Base-by-base conservation (phyloP, 2,329 filamentous ascomycete species). In the Metarhizium rileyi region DNA sequence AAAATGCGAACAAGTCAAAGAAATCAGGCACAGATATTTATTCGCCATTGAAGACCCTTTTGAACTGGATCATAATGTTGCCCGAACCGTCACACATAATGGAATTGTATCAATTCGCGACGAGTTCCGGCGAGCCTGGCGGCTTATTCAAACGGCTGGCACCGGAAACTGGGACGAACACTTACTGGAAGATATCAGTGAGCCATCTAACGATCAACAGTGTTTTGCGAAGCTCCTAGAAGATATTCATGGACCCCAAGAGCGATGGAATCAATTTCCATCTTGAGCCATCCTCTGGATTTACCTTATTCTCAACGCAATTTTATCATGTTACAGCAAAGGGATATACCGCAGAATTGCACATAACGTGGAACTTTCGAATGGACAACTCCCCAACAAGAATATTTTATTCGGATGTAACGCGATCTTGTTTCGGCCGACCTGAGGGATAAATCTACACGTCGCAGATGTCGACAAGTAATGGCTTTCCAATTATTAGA, bases 1-100 rank as follows among this genome's bases (percentile, higher is more conserved):
- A n/a, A 70, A 67, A 47, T 55, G 62, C 10, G 60, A 61, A 5
- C 72, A 76, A 28, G 60, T 77, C 46, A 87, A 85, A 57, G 86
- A 90, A 60, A 76, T 91, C 14, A 80, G 86, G 2, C 81, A 90
- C 60, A 81, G 89, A 12, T 95, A 89, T 63, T 76, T 95, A 4
- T 86, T 95, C 56, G 87, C 88, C 28, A 90, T 96, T 52, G 90
- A 95, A 63, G 90, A 95, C 63, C 90, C 90, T 0, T 95, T 95
- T 60, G 89, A 95, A 69, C 68, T 83, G 2, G 83, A 89, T 38
- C 89, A 95, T 66, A 96, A 95, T 58, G 86, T 95, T 30, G 90
- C 87, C 3, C 76, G 88, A 46, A 95, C 89, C 0, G 89, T 95
- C 1, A 90, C 85, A 6, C 86, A 91, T 60, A 79, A 83, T 52